phyloP scores from a whole-genome alignment of 139 green algal genomes.

The Yamagishiella unicocca region DNA sequence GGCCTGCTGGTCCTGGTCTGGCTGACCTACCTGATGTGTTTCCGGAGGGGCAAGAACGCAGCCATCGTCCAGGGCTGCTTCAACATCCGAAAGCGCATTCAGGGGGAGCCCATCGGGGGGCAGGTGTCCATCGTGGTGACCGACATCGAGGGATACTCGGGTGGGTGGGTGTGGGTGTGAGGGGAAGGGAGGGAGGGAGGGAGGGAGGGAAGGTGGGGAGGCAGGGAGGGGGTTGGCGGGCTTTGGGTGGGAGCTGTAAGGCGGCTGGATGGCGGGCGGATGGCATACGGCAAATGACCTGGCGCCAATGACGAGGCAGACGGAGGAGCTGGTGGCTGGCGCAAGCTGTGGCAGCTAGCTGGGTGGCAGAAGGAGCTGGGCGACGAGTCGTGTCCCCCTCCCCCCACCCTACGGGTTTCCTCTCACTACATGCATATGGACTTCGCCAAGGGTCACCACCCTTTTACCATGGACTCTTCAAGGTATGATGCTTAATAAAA shows the following conservation, averaged over 20 bases:
- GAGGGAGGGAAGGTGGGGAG: no score
- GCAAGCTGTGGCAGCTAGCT: no score
- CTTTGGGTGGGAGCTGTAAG: background rate
- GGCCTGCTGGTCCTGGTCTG: constrained; percentile 17
- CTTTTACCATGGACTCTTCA: no score
- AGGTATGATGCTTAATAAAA: no score
- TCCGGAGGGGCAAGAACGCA: constrained; percentile 31
- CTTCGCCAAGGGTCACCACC: background rate
- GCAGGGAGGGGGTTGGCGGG: no score
- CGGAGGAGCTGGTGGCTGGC: no score
- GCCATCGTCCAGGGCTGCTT: constrained; percentile 46
- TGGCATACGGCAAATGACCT: no score
- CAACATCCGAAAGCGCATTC: constrained; percentile 58
- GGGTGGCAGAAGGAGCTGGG: no score
- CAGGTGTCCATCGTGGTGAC: constrained; percentile 64
- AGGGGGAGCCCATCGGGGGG: constrained; percentile 61
- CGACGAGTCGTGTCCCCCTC: background rate
- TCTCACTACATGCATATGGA: no score
- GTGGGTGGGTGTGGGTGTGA: constrained; percentile 29
- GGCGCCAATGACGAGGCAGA: no score
- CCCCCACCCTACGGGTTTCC: no score
- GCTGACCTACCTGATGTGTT: constrained; percentile 38
- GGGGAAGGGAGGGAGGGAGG: background rate
- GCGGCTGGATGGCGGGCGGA: no score
- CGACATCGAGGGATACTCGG: constrained; percentile 72